Evolutionary conservation across 2,329 filamentous ascomycete genomes (phyloP).

Genomic region (Nannizzia gypsea): DNA sequence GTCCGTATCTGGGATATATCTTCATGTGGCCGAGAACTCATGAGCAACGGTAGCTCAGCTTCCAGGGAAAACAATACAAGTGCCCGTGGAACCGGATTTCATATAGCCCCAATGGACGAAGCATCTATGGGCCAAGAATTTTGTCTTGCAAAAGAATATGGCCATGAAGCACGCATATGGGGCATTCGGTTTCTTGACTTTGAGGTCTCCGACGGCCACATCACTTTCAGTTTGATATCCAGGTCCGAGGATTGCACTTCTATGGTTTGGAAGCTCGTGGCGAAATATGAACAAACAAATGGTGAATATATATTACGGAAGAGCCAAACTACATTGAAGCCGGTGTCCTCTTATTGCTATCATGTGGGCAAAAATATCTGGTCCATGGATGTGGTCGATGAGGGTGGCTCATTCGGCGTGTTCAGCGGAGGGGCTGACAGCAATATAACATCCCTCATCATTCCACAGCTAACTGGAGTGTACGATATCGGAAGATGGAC

Average conservation of each 20-base stretch:
- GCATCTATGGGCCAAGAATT: slow-evolving; percentile 31
- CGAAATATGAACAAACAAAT: slow-evolving; percentile 21
- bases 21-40: slow-evolving; percentile 39
- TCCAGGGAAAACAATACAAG: neutral
- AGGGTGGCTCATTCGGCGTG: slow-evolving; percentile 24
- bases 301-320: slow-evolving; percentile 17
- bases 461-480: slow-evolving; percentile 12
- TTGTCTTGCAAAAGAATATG: slow-evolving; percentile 63
- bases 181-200: slow-evolving; percentile 54
- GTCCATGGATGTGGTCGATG: slow-evolving; percentile 46
- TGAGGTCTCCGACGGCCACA: slow-evolving; percentile 15
- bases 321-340: slow-evolving; percentile 31
- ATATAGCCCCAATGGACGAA: slow-evolving; percentile 27
- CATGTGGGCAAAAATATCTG: slow-evolving; percentile 88
- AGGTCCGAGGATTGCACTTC: slow-evolving; percentile 75
- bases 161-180: slow-evolving; percentile 85
- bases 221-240: slow-evolving; percentile 50
- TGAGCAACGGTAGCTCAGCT: slow-evolving; percentile 17
- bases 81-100: slow-evolving; percentile 51
- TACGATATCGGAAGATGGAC: neutral
- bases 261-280: slow-evolving; percentile 54
- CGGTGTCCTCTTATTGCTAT: slow-evolving; percentile 47
- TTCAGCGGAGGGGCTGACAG: slow-evolving; percentile 82
- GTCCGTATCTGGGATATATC: slow-evolving; percentile 74
- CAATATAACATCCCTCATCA: slow-evolving; percentile 33